These are phyloP conservation scores for Nakazawaea pomicola DNA, from an alignment of 805 yeast genomes.

Conservation along the genomic window DNA sequence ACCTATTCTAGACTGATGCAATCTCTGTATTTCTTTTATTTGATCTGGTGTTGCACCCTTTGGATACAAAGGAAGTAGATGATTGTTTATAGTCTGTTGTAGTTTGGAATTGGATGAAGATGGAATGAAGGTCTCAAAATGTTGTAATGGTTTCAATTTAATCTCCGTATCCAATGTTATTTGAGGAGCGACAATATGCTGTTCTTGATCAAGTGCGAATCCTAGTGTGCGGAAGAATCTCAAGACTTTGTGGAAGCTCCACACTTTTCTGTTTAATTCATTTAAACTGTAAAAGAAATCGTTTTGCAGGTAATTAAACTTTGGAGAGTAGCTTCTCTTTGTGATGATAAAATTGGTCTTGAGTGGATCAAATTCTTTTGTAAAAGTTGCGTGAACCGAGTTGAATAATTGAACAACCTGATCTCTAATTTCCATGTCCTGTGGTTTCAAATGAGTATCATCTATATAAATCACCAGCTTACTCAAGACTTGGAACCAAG, in stretches of 20 bases:
- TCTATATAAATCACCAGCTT: constrained; percentile 45
- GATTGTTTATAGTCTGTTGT: constrained; percentile 11
- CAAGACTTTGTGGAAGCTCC: constrained; percentile 56
- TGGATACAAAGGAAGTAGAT: constrained; percentile 8
- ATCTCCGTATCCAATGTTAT: neutral
- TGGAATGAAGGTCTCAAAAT: neutral
- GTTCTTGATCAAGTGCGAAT: constrained; percentile 24
- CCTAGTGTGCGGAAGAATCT: constrained; percentile 48
- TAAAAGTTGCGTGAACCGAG: constrained; percentile 42
- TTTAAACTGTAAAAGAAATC: constrained; percentile 45
- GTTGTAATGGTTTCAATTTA: constrained; percentile 5
- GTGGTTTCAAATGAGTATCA: constrained; percentile 31
- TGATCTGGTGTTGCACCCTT: constrained; percentile 10
- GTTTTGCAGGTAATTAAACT: constrained; percentile 31
- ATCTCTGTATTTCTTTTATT: constrained; percentile 1
- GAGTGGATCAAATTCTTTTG: constrained; percentile 39
- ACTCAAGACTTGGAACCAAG: constrained; percentile 47
- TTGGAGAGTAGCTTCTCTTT: constrained; percentile 34
- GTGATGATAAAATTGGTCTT: constrained; percentile 43
- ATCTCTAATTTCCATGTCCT: constrained; percentile 30
- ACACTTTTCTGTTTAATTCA: constrained; percentile 45
- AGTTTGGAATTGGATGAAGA: constrained; percentile 4
- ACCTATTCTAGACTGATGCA: neutral
- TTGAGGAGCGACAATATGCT: constrained; percentile 1
- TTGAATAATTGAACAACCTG: constrained; percentile 39